These are phyloP conservation scores for Rhynchospora tenuis DNA, from an alignment of 176 grass and related monocot genomes.

Conservation along the genomic window DNA sequence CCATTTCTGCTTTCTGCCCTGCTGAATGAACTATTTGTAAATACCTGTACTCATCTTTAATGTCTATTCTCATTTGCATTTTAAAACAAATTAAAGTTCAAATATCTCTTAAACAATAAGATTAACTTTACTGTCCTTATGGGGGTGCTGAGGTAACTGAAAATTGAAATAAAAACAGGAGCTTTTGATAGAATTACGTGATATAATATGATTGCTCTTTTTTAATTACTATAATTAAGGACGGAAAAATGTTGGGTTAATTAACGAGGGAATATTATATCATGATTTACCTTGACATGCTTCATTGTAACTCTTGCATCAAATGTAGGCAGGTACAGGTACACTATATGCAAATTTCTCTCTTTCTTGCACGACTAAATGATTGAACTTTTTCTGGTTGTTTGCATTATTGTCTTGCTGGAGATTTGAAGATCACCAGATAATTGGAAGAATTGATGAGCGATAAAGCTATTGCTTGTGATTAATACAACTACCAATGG, in stretches of 20 bases:
- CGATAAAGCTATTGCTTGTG: neutral
- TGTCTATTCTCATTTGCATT: slow-evolving; percentile 19
- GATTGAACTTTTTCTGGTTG: neutral
- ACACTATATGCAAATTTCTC: neutral
- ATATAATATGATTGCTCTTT: neutral
- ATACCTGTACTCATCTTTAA: slow-evolving; percentile 26
- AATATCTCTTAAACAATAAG: neutral
- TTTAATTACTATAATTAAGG: neutral
- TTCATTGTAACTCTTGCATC: neutral
- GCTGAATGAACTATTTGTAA: slow-evolving; percentile 29
- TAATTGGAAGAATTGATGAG: neutral
- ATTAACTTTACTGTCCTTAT: neutral
- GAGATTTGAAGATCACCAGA: neutral
- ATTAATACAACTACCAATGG: neutral
- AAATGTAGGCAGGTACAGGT: neutral
- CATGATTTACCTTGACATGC: neutral
- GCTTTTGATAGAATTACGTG: neutral
- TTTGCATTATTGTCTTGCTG: neutral
- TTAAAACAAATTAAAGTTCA: slow-evolving; percentile 13
- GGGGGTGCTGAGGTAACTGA: neutral
- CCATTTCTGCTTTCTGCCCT: neutral
- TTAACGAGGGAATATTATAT: neutral
- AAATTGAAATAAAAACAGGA: neutral
- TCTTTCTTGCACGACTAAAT: neutral
- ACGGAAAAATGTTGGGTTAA: neutral